Conservation (phyloP, 169 alveolate genomes). For the Cystoisospora suis region DNA sequence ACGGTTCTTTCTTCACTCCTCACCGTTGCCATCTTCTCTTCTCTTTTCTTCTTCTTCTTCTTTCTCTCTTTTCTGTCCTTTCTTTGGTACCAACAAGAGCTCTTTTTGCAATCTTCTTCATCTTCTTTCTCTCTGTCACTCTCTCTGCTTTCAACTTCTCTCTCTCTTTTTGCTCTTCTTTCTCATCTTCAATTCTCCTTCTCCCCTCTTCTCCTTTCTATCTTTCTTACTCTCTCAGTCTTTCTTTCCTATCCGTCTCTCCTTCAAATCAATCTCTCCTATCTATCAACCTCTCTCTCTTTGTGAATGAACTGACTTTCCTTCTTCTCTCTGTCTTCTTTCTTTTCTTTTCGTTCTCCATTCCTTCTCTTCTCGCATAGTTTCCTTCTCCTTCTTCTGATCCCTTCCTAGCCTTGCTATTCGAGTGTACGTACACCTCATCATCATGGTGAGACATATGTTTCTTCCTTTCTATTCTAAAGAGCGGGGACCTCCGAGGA, state of each 20-base stretch:
- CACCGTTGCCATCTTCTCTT: not conserved
- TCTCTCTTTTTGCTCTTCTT: not conserved
- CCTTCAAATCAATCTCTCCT: not conserved
- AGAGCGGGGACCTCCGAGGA: conserved; percentile 66
- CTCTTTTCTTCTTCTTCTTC: not conserved
- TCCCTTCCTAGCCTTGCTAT: not conserved
- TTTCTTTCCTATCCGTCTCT: not conserved
- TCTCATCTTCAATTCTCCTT: not conserved
- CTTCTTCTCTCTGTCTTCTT: not conserved
- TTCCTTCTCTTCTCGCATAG: not conserved
- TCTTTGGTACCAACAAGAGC: not conserved
- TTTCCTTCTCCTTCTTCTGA: not conserved
- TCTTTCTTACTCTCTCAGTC: not conserved
- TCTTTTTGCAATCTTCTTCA: not conserved
- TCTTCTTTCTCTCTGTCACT: not conserved
- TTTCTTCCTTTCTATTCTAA: conserved; percentile 68
- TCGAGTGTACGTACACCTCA: not conserved
- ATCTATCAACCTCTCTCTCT: not conserved
- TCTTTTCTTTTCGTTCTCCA: not conserved
- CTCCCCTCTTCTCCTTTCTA: not conserved
- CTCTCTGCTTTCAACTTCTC: not conserved
- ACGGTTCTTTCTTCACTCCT: not conserved
- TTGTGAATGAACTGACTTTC: too few relatives aligned
- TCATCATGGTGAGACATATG: conserved; percentile 59
- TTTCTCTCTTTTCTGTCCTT: not conserved